A percentile compares a stretch with the other conserved stretches of the same genome.
These are phyloP conservation scores for Cenchrus americanus DNA, from an alignment of 176 grass and related monocot species.

Conservation along the genomic window DNA sequence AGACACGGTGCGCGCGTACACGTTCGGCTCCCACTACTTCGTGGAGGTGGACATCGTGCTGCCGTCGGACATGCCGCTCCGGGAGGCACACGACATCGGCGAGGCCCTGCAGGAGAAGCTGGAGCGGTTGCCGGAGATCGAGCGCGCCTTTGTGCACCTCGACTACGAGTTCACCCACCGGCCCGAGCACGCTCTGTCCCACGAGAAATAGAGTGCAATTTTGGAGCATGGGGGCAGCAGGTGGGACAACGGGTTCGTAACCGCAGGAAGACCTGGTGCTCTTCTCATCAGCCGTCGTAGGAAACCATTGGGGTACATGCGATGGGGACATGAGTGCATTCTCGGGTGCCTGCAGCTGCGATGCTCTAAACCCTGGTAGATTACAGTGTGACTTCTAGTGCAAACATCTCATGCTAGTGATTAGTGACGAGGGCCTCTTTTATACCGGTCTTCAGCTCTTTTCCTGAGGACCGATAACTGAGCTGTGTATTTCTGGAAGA, in stretches of 20 bases:
- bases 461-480: background rate
- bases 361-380: background rate
- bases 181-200: conserved; percentile 76
- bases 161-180: conserved; percentile 95
- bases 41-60: conserved; percentile 97
- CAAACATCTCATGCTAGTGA: background rate
- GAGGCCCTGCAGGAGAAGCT: conserved; percentile 98
- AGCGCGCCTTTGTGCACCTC: conserved; percentile 95
- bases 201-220: conserved; percentile 54
- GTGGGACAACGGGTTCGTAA: background rate
- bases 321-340: background rate
- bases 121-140: conserved; percentile 84
- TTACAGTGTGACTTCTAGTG: background rate
- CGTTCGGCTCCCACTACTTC: conserved; percentile 95
- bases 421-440: background rate
- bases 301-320: conserved; percentile 39
- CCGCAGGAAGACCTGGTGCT: background rate
- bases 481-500: background rate
- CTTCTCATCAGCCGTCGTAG: conserved; percentile 10
- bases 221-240: background rate
- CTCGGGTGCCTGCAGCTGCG: background rate
- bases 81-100: conserved; percentile 90
- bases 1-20: conserved; percentile 94
- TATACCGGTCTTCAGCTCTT: conserved; percentile 6
- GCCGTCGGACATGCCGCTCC: conserved; percentile 73